Percentiles rank a stretch among this genome's conserved stretches.
Conservation (phyloP, 148 eudicot species). For the Fagopyrum esculentum region DNA sequence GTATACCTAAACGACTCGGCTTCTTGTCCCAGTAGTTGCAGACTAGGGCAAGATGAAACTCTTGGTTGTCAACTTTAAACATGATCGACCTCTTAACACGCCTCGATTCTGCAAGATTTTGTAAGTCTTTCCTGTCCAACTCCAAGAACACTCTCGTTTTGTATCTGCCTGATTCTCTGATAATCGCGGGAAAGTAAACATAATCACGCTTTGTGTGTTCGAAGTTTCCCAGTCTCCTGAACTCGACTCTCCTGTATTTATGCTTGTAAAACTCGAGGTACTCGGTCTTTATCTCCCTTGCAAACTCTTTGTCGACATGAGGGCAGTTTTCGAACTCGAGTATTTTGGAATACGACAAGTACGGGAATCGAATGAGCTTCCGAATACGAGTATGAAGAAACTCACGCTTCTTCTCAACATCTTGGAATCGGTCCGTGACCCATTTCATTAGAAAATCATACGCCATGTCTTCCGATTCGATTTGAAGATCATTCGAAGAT, state of each 20-base stretch:
- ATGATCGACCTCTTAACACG: slow-evolving; percentile 59
- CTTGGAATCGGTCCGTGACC: slow-evolving; percentile 52
- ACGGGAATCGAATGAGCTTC: slow-evolving; percentile 57
- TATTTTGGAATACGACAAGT: slow-evolving; percentile 58
- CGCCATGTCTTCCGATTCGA: slow-evolving; percentile 70
- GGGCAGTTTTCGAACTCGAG: slow-evolving; percentile 49
- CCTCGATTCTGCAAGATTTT: slow-evolving; percentile 13
- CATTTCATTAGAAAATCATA: slow-evolving; percentile 64
- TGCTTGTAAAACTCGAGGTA: slow-evolving; percentile 40
- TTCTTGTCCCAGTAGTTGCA: neutral
- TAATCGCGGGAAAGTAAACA: slow-evolving; percentile 54
- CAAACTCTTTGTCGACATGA: slow-evolving; percentile 41
- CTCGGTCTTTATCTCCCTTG: slow-evolving; percentile 48
- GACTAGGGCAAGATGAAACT: slow-evolving; percentile 37
- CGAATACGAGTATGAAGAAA: slow-evolving; percentile 37
- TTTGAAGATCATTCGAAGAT: slow-evolving; percentile 60
- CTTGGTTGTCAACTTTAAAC: slow-evolving; percentile 62
- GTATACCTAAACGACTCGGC: neutral
- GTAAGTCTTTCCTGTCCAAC: slow-evolving; percentile 52
- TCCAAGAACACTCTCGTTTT: slow-evolving; percentile 60
- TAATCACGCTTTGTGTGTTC: slow-evolving; percentile 43
- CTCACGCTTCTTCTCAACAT: slow-evolving; percentile 46
- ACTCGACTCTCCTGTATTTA: slow-evolving; percentile 17
- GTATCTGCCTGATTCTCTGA: slow-evolving; percentile 39
- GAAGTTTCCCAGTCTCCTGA: slow-evolving; percentile 28